phyloP scores from a whole-genome alignment of 2,329 filamentous ascomycete genomes.

The Fusarium nurragi region DNA sequence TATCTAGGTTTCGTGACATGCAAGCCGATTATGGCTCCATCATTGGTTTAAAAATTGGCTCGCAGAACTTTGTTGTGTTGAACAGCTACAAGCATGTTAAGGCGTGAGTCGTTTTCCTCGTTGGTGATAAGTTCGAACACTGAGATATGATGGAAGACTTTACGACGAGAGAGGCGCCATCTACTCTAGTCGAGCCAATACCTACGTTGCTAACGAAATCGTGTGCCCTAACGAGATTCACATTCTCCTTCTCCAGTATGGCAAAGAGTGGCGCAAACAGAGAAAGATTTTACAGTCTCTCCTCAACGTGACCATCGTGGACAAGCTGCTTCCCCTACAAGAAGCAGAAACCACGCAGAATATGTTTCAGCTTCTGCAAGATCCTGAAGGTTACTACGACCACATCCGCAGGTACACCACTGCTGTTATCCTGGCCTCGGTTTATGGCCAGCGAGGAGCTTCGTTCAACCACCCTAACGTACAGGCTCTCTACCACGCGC shows the following conservation, averaged over 20 bases:
- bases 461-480: conserved; percentile 15
- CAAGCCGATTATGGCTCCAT: conserved; percentile 48
- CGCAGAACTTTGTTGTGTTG: conserved; percentile 49
- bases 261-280: conserved; percentile 33
- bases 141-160: conserved; percentile 48
- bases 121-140: neutral
- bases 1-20: conserved; percentile 2
- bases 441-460: conserved; percentile 34
- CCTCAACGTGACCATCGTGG: conserved; percentile 36
- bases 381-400: conserved; percentile 20
- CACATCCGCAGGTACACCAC: conserved; percentile 40
- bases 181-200: conserved; percentile 52
- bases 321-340: conserved; percentile 23
- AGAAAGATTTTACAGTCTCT: conserved; percentile 39
- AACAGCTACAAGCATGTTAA: conserved; percentile 4
- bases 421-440: conserved; percentile 38
- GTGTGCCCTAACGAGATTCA: conserved; percentile 39
- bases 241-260: conserved; percentile 38
- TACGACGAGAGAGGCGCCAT: conserved; percentile 50
- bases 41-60: conserved; percentile 46
- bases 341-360: conserved; percentile 36
- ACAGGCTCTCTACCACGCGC: conserved; percentile 33
- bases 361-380: conserved; percentile 28
- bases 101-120: neutral
- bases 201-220: conserved; percentile 45